Evolutionary conservation across 768 basidiomycete genomes (phyloP).

Genomic region (Leccinellum albellum): DNA sequence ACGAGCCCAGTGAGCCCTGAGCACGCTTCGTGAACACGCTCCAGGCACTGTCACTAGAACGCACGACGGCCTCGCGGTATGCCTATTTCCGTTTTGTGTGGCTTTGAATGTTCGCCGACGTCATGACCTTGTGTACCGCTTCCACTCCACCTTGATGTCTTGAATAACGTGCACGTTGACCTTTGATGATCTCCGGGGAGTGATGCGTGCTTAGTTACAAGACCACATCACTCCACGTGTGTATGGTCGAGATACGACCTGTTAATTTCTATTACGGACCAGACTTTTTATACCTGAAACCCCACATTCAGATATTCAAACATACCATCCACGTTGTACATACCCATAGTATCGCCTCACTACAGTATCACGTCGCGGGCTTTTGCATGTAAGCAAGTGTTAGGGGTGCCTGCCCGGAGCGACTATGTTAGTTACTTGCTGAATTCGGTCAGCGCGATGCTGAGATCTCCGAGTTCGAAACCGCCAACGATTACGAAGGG

Average conservation of each 20-base stretch:
- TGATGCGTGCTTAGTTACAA: neutral
- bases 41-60: neutral
- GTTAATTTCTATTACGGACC: neutral
- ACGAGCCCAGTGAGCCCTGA: conserved; percentile 1
- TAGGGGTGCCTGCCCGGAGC: neutral
- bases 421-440: neutral
- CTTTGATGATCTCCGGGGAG: neutral
- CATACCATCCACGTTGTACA: conserved; percentile 17
- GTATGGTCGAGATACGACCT: neutral
- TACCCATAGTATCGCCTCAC: conserved; percentile 1
- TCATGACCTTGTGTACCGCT: conserved; percentile 1
- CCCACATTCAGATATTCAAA: neutral
- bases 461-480: too few relatives aligned
- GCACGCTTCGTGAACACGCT: neutral
- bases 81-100: neutral
- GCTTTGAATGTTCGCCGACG: neutral
- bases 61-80: neutral
- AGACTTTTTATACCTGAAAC: neutral
- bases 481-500: too few relatives aligned
- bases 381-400: neutral
- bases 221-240: neutral
- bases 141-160: conserved; percentile 1
- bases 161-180: conserved; percentile 6
- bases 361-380: neutral
- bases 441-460: neutral